These are phyloP conservation scores for Coprinellus micaceus DNA, from an alignment of 768 basidiomycete genomes.

Conservation along the genomic window DNA sequence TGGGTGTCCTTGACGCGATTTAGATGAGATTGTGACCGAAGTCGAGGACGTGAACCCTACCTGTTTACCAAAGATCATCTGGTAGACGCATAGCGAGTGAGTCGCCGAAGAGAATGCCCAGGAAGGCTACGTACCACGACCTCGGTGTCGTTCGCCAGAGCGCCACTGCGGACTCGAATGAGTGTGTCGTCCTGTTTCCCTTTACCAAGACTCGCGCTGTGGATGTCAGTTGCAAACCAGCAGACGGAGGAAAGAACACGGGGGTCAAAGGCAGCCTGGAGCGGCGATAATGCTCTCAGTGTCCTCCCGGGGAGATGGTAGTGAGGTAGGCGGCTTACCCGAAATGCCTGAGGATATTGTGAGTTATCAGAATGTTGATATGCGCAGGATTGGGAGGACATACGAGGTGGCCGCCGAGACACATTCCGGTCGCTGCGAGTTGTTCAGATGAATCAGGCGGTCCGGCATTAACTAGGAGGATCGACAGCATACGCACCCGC, in stretches of 20 bases:
- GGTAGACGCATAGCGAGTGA: background rate
- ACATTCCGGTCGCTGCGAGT: slow-evolving; percentile 79
- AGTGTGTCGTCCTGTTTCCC: slow-evolving; percentile 84
- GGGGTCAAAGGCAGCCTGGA: slow-evolving; percentile 82
- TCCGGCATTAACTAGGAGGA: too few relatives aligned
- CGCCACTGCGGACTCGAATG: slow-evolving; percentile 65
- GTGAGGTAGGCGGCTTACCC: slow-evolving; percentile 26
- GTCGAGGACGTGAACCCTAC: too few relatives aligned
- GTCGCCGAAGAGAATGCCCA: too few relatives aligned
- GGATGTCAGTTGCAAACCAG: slow-evolving; percentile 95
- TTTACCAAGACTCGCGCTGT: slow-evolving; percentile 81
- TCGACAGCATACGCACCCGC: too few relatives aligned
- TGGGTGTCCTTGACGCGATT: slow-evolving; percentile 70
- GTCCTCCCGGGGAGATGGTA: too few relatives aligned
- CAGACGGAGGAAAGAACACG: slow-evolving; percentile 83
- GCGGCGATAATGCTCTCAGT: background rate
- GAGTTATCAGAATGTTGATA: background rate
- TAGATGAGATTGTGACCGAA: too few relatives aligned
- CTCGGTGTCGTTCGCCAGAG: slow-evolving; percentile 76
- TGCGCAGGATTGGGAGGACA: background rate
- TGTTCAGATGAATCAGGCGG: too few relatives aligned
- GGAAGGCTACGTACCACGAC: slow-evolving; percentile 63
- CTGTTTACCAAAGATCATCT: slow-evolving; percentile 98
- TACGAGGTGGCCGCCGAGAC: slow-evolving; percentile 83
- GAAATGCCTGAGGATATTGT: slow-evolving; percentile 31